phyloP scores from a whole-genome alignment of 805 yeast genomes.

The Ogataea nonfermentans region DNA sequence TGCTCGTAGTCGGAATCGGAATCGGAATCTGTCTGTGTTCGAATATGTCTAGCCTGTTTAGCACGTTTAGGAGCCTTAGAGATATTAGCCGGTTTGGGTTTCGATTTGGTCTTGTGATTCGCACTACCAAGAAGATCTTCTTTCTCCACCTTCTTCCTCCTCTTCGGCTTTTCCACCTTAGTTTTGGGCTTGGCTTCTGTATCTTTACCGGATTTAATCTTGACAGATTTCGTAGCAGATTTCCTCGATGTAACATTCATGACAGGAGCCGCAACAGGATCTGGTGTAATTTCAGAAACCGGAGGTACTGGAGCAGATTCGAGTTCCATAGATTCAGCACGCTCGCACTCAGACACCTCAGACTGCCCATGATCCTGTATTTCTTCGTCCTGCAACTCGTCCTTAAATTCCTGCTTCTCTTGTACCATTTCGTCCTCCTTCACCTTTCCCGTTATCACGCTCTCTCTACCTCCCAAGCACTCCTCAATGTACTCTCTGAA shows the following conservation, averaged over 20 bases:
- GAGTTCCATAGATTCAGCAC: too few relatives aligned
- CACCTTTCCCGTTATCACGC: conserved; percentile 5
- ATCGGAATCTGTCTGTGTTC: too few relatives aligned
- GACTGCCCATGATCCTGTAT: too few relatives aligned
- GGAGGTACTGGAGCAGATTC: too few relatives aligned
- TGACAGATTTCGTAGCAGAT: conserved; percentile 1
- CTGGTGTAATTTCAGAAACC: too few relatives aligned
- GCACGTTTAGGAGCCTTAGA: not conserved
- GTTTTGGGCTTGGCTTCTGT: too few relatives aligned
- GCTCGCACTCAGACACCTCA: too few relatives aligned
- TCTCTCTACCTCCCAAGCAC: conserved; percentile 21
- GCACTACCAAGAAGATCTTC: conserved; percentile 2
- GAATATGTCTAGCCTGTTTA: not conserved
- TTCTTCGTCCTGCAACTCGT: too few relatives aligned
- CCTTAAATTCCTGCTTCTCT: too few relatives aligned
- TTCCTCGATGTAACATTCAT: not conserved
- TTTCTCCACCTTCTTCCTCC: not conserved
- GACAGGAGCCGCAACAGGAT: too few relatives aligned
- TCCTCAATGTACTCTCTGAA: conserved; percentile 28
- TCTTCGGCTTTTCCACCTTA: not conserved
- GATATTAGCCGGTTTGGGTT: not conserved
- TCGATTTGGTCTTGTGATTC: not conserved
- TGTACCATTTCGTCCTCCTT: too few relatives aligned
- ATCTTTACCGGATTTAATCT: not conserved
- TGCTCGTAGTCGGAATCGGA: conserved; percentile 6